Evolutionary conservation across 176 grass and related monocot species (phyloP), one percentile per base, ranked within the genome.

Genomic region (Phyllostachys edulis): DNA sequence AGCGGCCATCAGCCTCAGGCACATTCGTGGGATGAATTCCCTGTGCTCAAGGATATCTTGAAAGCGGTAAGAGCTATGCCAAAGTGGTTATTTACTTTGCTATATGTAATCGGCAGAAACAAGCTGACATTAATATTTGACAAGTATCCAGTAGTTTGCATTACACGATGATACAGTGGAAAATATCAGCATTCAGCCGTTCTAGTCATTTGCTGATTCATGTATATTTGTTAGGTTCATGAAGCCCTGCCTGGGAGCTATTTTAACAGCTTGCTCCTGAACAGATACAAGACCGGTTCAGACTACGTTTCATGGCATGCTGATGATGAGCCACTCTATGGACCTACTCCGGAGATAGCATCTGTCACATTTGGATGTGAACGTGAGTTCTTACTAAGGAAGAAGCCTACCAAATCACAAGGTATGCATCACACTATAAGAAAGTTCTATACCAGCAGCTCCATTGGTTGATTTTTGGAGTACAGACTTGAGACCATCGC

Each of bases 251-350:
- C 89, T 1, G 89, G 91, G 34, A 93, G 93, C 84, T 77, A 89
- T 72, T 98, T 98, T 65, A 98, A 98, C 74, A 96, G 91, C 86
- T 83, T 96, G 77, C 52, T 99, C 34, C 88, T 99, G 71, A 99
- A 94, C 85, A 90, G 78, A 90, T 98, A 98, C 86, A 87, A 90
- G 69, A 89, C 38, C 6, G 89, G 96, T 60, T 96, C 89, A 38
- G 88, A 99, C 60, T 92, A 96, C 9, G 89, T 96, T 16, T 91
- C 96, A 20, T 99, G 96, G 96, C 96, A 99, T 55, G 89, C 93
- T n/a, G 96, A 96, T 20, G 96, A 94, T 20, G 96, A 98, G 72
- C 73, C 83, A 7, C 86, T 94, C 21, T 96, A 98, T 4, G 96
- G 96, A 4, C 88, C 87, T 14, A 84, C 87, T 73, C 93, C 96